Conservation (phyloP, 129 eudicot genomes). For the Arctium lappa region DNA sequence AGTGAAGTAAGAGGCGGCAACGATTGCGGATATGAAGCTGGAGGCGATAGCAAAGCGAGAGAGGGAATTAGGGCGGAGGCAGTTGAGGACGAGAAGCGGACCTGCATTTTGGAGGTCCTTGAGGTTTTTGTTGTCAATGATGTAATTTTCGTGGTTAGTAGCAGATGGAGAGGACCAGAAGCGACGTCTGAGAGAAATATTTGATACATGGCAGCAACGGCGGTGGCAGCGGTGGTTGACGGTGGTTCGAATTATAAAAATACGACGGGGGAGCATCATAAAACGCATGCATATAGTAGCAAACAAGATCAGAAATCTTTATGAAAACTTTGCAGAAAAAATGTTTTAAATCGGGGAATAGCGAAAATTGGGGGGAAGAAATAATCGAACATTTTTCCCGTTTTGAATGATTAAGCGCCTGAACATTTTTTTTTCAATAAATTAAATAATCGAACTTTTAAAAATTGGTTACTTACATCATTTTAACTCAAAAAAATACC, state of each 20-base stretch:
- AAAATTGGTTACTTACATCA: too few species aligned
- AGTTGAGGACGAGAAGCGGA: conserved; percentile 15
- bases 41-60: conserved; percentile 45
- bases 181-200: conserved; percentile 22
- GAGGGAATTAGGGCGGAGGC: conserved; percentile 17
- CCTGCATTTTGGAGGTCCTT: conserved; percentile 24
- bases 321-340: not conserved
- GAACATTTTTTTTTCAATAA: too few species aligned
- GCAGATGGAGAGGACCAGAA: conserved; percentile 29
- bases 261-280: conserved; percentile 14
- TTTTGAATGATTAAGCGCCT: too few species aligned
- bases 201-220: not conserved
- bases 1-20: conserved; percentile 27
- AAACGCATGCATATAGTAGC: not conserved
- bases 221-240: conserved; percentile 26
- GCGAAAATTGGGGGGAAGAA: conserved; percentile 21
- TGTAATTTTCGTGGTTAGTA: conserved; percentile 17
- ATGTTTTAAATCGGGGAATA: not conserved
- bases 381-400: too few species aligned
- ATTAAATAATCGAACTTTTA: too few species aligned
- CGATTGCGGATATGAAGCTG: conserved; percentile 42
- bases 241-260: conserved; percentile 15
- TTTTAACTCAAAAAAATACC: too few species aligned
- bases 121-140: not conserved
- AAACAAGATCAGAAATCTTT: not conserved